A percentile compares a stretch with the other conserved stretches of the same genome.
Evolutionary conservation across 2,329 filamentous ascomycete genomes (phyloP).

Genomic region (Exophiala aquamarina): DNA sequence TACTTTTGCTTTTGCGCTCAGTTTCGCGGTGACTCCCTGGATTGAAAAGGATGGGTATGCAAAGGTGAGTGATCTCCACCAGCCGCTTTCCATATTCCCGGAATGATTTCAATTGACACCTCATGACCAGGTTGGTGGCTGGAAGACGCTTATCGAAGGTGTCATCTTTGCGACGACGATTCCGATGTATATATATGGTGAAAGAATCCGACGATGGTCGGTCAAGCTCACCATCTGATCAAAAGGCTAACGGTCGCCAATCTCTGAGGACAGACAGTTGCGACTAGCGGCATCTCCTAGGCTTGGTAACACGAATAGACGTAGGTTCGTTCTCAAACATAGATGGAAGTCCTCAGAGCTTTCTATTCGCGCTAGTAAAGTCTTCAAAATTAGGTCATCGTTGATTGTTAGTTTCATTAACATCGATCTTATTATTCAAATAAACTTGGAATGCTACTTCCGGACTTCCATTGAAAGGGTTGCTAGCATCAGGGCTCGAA

Average conservation of each 20-base stretch:
- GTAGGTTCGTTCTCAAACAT: too few species aligned
- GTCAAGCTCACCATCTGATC: slow-evolving; percentile 42
- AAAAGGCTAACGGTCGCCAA: not conserved
- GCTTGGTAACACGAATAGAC: too few species aligned
- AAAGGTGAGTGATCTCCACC: slow-evolving; percentile 4
- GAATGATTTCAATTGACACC: not conserved
- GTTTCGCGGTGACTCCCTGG: slow-evolving; percentile 17
- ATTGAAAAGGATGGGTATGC: slow-evolving; percentile 7
- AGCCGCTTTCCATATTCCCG: not conserved
- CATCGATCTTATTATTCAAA: too few species aligned
- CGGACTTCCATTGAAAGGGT: too few species aligned
- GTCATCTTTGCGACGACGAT: slow-evolving; percentile 8
- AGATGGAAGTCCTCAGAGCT: too few species aligned
- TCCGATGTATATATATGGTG: slow-evolving; percentile 84
- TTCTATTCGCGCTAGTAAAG: too few species aligned
- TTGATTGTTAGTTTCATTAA: too few species aligned
- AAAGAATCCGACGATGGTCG: slow-evolving; percentile 89
- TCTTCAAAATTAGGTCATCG: too few species aligned
- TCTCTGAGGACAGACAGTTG: not conserved
- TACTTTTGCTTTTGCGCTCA: slow-evolving; percentile 11
- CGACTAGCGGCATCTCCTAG: too few species aligned
- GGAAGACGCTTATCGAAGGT: slow-evolving; percentile 3
- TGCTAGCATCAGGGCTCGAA: too few species aligned
- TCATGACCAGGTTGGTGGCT: slow-evolving; percentile 7
- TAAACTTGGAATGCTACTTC: too few species aligned